These are phyloP conservation scores for Penicillium parvum DNA, from an alignment of 495 filamentous ascomycete species.

Conservation along the genomic window DNA sequence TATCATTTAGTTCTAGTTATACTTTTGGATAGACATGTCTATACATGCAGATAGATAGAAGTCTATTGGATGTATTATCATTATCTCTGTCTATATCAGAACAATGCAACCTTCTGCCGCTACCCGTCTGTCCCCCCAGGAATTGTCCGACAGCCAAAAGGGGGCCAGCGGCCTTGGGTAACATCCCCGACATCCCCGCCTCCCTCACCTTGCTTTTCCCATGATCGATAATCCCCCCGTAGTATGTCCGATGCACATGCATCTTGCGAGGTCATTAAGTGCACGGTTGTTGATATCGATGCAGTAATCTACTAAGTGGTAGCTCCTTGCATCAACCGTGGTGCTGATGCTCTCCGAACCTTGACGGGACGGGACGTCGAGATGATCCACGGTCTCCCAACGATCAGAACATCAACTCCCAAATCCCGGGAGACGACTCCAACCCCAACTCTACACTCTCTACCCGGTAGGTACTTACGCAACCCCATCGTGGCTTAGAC, in stretches of 20 bases:
- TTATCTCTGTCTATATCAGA: no score
- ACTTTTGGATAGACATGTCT: no score
- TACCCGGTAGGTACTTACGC: background rate
- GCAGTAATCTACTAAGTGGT: no score
- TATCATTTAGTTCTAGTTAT: no score
- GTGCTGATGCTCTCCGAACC: conserved; percentile 40
- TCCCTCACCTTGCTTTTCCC: conserved; percentile 1
- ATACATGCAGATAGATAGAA: no score
- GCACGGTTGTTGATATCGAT: conserved; percentile 5
- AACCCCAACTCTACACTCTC: no score
- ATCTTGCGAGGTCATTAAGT: no score
- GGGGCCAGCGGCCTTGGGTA: conserved; percentile 12
- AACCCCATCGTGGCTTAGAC: conserved; percentile 19
- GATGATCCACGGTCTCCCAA: conserved; percentile 24
- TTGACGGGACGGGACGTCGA: conserved; percentile 45
- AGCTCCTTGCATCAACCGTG: conserved; percentile 39
- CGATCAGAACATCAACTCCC: no score
- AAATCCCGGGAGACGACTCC: conserved; percentile 2
- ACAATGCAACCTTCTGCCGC: conserved; percentile 6
- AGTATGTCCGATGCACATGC: conserved; percentile 17
- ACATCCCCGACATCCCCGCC: conserved; percentile 3
- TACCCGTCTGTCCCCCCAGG: conserved; percentile 18
- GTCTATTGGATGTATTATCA: no score
- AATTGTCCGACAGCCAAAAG: conserved; percentile 15
- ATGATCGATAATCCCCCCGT: conserved; percentile 5